Base-by-base conservation (phyloP, 495 filamentous ascomycete genomes). In the Neurospora pannonica region DNA sequence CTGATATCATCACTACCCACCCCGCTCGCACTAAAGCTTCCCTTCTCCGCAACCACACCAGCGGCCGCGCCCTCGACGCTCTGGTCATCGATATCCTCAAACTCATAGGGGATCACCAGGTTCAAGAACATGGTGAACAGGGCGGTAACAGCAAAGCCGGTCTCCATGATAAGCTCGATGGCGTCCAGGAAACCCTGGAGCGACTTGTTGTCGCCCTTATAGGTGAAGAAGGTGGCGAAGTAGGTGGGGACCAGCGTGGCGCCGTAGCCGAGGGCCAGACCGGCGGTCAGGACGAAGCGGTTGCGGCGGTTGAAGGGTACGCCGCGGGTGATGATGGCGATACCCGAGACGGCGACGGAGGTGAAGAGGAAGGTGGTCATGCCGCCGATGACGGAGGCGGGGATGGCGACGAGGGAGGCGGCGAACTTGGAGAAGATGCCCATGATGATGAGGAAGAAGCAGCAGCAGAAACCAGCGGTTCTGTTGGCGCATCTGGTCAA, bases 341-440 rank as follows among this genome's bases (percentile, higher is more conserved):
- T 89, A 76, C 95, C 95, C 2, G 92, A 96, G 19, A 97, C 89
- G 21, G 93, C 92, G 36, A 98, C 95, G 10, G 92, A 87, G 74
- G 87, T 88, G 85, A 97, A 97, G 19, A 98, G 86, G 83, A 97
- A 97, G 2, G 93, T 95, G 0, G 95, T 97, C 93, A 98, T 97
- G 38, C 95, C 95, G 71, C 94, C 94, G 5, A 97, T 85, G 1
- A 97, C 94, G 2, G 95, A 76, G 37, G 87, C 83, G 0, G 95
- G 95, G 76, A 97, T 97, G 48, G 94, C 85, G 11, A 95, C 92
- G 1, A 97, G 88, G 1, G 93, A 87, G 2, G 95, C 94, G n/a
- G 94, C 93, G 81, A 97, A 97, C 76, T 97, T 97, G 73, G 93
- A 90, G 82, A 97, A 97, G 75, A 97, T 85, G 54, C 94, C 94